Evolutionary conservation across 1,284 basidiomycete species (phyloP).

Genomic region (Heterobasidion occidentale): DNA sequence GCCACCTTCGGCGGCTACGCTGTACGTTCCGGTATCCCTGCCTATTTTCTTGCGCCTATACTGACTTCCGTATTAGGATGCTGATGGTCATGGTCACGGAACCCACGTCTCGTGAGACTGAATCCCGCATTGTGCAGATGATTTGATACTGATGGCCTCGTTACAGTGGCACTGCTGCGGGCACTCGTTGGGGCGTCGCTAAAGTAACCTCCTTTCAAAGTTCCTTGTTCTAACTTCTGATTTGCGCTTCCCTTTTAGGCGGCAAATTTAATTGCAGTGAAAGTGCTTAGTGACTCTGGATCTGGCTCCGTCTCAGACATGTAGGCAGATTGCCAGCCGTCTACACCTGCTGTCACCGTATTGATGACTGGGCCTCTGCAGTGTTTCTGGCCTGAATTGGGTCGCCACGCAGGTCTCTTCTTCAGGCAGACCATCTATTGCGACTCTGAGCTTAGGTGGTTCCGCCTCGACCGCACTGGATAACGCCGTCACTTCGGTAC

Average conservation of each 20-base stretch:
- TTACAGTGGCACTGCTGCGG: slow-evolving; percentile 44
- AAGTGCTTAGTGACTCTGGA: slow-evolving; percentile 62
- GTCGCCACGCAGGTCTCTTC: slow-evolving; percentile 33
- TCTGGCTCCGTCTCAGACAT: slow-evolving; percentile 18
- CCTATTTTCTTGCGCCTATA: background rate
- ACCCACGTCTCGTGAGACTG: slow-evolving; percentile 30
- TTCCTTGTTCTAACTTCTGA: background rate
- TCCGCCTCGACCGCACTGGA: slow-evolving; percentile 56
- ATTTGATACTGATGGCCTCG: slow-evolving; percentile 27
- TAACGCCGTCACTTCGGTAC: slow-evolving; percentile 50
- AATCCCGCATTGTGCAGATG: background rate
- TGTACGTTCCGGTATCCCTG: slow-evolving; percentile 5
- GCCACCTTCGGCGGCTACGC: slow-evolving; percentile 32
- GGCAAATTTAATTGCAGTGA: slow-evolving; percentile 63
- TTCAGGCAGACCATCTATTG: slow-evolving; percentile 52
- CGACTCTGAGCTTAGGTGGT: slow-evolving; percentile 69
- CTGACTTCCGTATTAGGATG: slow-evolving; percentile 35
- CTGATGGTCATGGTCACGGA: slow-evolving; percentile 52
- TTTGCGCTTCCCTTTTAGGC: slow-evolving; percentile 17
- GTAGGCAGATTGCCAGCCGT: slow-evolving; percentile 3
- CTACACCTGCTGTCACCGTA: background rate
- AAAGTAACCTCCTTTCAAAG: slow-evolving; percentile 25
- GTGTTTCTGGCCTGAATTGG: slow-evolving; percentile 40
- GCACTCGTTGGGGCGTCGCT: slow-evolving; percentile 60
- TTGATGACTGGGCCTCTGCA: slow-evolving; percentile 14